Evolutionary conservation across 257 asterid genomes (phyloP).

Genomic region (Dorcoceras hygrometricum): DNA sequence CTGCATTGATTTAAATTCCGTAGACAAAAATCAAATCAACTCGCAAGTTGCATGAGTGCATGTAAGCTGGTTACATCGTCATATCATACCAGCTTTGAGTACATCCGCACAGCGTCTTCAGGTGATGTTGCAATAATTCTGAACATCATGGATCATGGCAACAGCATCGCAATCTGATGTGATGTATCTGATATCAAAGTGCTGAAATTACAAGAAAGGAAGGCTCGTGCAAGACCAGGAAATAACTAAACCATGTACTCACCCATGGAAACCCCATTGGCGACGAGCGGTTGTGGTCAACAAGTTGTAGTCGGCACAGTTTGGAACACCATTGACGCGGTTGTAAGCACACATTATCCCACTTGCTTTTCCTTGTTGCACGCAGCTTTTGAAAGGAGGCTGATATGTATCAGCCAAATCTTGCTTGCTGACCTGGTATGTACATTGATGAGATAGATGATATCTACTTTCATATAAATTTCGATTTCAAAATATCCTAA

Average conservation of each 20-base stretch:
- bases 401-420: constrained; percentile 88
- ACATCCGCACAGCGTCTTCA: constrained; percentile 79
- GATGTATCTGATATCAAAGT: constrained; percentile 52
- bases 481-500: too few relatives aligned
- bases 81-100: constrained; percentile 71
- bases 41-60: neutral
- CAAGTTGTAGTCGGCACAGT: constrained; percentile 72
- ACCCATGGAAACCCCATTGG: constrained; percentile 80
- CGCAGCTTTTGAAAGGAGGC: constrained; percentile 78
- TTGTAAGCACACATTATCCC: constrained; percentile 98
- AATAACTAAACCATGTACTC: constrained; percentile 5
- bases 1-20: constrained; percentile 37
- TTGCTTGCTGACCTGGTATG: constrained; percentile 75
- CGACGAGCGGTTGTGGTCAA: constrained; percentile 66
- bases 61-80: too few relatives aligned
- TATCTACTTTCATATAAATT: too few relatives aligned
- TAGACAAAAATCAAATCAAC: neutral
- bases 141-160: constrained; percentile 46
- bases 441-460: too few relatives aligned
- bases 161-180: constrained; percentile 87
- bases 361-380: constrained; percentile 70
- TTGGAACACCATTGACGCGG: constrained; percentile 78
- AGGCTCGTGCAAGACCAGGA: neutral
- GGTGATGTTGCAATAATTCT: constrained; percentile 52
- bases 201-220: neutral